Conservation (phyloP, 2,329 filamentous ascomycete species). For the Mycocentrospora acerina region DNA sequence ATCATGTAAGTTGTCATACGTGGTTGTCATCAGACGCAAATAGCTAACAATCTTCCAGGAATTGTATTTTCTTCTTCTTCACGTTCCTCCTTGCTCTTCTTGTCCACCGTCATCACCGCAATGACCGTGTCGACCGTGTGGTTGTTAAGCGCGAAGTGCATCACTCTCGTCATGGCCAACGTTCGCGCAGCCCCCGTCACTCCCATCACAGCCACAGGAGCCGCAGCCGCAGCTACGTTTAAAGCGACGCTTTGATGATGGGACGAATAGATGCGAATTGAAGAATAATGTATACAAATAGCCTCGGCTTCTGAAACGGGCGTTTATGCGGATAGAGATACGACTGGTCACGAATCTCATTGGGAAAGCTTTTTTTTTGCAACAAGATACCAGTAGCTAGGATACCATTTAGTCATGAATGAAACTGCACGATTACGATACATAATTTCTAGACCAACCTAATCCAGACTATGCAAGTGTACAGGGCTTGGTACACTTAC, state of each 20-base stretch:
- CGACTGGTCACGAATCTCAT: too few relatives aligned
- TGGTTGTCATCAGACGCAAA: background rate
- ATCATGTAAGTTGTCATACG: slow-evolving; percentile 66
- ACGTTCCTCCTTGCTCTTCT: slow-evolving; percentile 61
- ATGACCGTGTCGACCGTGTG: slow-evolving; percentile 48
- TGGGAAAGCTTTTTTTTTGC: too few relatives aligned
- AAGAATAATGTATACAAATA: too few relatives aligned
- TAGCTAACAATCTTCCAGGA: slow-evolving; percentile 32
- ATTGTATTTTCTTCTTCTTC: slow-evolving; percentile 43
- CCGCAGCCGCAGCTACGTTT: slow-evolving; percentile 43
- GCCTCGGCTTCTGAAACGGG: too few relatives aligned
- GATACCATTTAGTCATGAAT: too few relatives aligned
- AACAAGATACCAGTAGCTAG: too few relatives aligned
- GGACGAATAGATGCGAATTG: too few relatives aligned
- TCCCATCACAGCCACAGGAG: slow-evolving; percentile 37
- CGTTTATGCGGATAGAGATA: too few relatives aligned
- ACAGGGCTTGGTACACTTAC: too few relatives aligned
- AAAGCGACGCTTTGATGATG: background rate
- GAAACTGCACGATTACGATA: too few relatives aligned
- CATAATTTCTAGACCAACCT: too few relatives aligned
- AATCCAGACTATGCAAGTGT: too few relatives aligned
- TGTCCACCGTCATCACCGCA: slow-evolving; percentile 49
- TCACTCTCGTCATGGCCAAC: slow-evolving; percentile 47
- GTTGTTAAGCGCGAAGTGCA: slow-evolving; percentile 56
- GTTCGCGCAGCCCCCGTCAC: slow-evolving; percentile 40